A percentile compares a stretch with the other conserved stretches of the same genome.
Evolutionary conservation across 805 yeast species (phyloP).

Genomic region (Nakazawaea laoshanensis): DNA sequence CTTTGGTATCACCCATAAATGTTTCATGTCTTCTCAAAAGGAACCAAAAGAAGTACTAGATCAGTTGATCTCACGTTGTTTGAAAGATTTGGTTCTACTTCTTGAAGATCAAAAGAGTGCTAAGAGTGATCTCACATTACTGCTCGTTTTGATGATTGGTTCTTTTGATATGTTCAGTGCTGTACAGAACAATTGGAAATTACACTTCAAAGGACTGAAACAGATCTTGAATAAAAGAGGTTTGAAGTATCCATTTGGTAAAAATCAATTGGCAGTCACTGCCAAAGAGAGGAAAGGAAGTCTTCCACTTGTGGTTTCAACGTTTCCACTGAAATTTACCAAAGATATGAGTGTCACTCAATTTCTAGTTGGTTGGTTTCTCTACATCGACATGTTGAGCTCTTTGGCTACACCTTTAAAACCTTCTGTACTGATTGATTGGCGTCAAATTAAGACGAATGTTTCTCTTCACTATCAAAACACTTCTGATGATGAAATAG

Average conservation of each 20-base stretch:
- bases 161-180: conserved; percentile 44
- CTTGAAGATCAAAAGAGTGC: conserved; percentile 43
- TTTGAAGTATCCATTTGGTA: conserved; percentile 24
- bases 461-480: too few species aligned
- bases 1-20: conserved; percentile 34
- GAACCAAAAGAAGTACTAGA: conserved; percentile 36
- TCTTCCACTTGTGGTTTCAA: conserved; percentile 4
- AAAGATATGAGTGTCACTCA: conserved; percentile 32
- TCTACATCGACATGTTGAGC: conserved; percentile 58
- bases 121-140: conserved; percentile 59
- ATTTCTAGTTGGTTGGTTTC: conserved; percentile 62
- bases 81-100: conserved; percentile 44
- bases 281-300: conserved; percentile 10
- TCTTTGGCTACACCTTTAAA: conserved; percentile 45
- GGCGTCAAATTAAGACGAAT: too few species aligned
- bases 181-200: conserved; percentile 46
- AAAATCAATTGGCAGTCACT: conserved; percentile 12
- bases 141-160: conserved; percentile 49
- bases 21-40: conserved; percentile 15
- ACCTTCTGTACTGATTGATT: too few species aligned
- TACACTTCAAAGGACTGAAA: conserved; percentile 61
- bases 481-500: conserved; percentile 20
- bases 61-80: conserved; percentile 45
- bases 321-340: conserved; percentile 12
- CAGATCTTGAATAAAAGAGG: conserved; percentile 52